Conservation (phyloP, 176 grass and related monocot genomes). For the Oryza meyeriana region DNA sequence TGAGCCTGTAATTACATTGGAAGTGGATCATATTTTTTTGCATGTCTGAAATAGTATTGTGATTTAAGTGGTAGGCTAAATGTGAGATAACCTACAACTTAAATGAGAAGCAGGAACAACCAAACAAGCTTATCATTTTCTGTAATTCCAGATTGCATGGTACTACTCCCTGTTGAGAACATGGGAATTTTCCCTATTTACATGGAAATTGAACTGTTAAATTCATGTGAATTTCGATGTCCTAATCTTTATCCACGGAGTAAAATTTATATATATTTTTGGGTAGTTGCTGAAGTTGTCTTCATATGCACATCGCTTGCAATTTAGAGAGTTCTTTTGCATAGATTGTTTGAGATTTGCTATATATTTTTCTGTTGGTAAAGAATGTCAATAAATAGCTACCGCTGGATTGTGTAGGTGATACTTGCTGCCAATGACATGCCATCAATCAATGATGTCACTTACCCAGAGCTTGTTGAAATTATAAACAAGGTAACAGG, state of each 20-base stretch:
- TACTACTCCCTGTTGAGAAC: too few relatives aligned
- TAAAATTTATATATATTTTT: not conserved
- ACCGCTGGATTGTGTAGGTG: slow-evolving; percentile 54
- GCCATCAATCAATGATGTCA: slow-evolving; percentile 96
- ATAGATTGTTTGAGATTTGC: not conserved
- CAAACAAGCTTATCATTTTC: not conserved
- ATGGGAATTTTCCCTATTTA: too few relatives aligned
- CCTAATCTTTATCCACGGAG: not conserved
- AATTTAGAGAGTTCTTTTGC: not conserved
- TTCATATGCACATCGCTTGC: not conserved
- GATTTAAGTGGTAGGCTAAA: not conserved
- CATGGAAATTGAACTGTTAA: too few relatives aligned
- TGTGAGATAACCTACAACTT: not conserved
- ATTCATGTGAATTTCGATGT: not conserved
- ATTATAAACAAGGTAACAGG: slow-evolving; percentile 75
- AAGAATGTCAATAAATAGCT: slow-evolving; percentile 15
- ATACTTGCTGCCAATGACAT: slow-evolving; percentile 96
- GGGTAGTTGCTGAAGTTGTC: not conserved
- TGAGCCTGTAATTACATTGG: not conserved
- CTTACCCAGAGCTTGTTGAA: slow-evolving; percentile 79
- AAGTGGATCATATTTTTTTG: not conserved
- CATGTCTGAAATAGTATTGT: too few relatives aligned
- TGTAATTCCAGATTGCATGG: too few relatives aligned
- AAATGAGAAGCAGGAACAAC: not conserved
- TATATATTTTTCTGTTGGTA: slow-evolving; percentile 23